Conservation (phyloP, 495 filamentous ascomycete genomes). For the Evansstolkia leycettana region DNA sequence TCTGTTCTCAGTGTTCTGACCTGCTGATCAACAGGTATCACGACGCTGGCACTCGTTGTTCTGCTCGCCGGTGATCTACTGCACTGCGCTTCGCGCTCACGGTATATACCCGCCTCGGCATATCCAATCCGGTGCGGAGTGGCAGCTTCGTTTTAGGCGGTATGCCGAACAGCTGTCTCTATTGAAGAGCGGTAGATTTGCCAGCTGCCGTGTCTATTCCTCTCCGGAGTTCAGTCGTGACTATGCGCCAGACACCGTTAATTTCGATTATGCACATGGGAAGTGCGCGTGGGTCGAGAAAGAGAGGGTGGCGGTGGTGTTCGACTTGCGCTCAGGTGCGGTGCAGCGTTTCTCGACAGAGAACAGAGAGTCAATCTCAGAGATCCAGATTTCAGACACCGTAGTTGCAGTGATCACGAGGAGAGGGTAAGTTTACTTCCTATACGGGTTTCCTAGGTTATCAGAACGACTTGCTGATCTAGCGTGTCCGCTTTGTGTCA, state of each 20-base stretch:
- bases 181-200: conserved; percentile 12
- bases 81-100: conserved; percentile 5
- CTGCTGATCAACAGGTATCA: conserved; percentile 13
- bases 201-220: background rate
- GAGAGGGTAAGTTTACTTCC: conserved; percentile 10
- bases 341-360: conserved; percentile 12
- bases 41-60: conserved; percentile 19
- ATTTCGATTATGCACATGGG: conserved; percentile 13
- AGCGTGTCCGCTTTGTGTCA: too few species aligned
- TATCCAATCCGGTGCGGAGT: background rate
- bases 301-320: conserved; percentile 4
- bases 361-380: conserved; percentile 15
- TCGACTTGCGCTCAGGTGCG: conserved; percentile 7
- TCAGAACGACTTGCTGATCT: too few species aligned
- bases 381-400: conserved; percentile 9
- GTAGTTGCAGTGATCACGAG: conserved; percentile 14
- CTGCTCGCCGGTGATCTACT: conserved; percentile 11
- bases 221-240: background rate
- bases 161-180: conserved; percentile 10
- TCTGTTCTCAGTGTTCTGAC: too few species aligned
- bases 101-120: background rate
- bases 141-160: conserved; percentile 3
- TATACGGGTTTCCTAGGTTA: too few species aligned
- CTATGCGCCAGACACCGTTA: too few species aligned
- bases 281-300: conserved; percentile 12